Evolutionary conservation across 768 basidiomycete species (phyloP), one percentile per base, ranked within the genome.

Genomic region (Pleurotus pulmonarius): DNA sequence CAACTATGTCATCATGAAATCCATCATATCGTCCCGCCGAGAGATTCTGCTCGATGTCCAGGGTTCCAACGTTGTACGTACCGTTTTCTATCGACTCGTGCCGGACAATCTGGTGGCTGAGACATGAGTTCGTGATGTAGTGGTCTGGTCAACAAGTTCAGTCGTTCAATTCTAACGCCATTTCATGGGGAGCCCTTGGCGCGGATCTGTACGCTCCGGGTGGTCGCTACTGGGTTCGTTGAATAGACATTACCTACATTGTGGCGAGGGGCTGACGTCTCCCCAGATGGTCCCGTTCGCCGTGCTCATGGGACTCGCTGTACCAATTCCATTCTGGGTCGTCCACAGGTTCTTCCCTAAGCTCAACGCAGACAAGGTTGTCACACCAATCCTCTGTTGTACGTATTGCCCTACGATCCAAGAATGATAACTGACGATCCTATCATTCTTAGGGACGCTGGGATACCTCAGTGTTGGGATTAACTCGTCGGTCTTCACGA

Each of bases 111-210:
- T 8, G 29, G 9, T 11, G 9, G 29, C 29, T 34, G 29, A 34
- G 29, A 8, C 8, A n/a, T 34, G 8, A 3, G 3, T 34, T 34
- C 2, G 11, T 34, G 8, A 62, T 77, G 1, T 73, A 83, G 58
- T 82, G 81, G 79, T 77, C 73, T 16, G 71, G 72, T 60, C 74
- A 77, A 64, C 70, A 75, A 64, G 74, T 74, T 9, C 68, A 71
- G 66, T 66, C 71, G 1, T 73, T 73, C 64, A 72, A 74, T 67
- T 79, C 73, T 61, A 64, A 80, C 60, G 83, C 82, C 5, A 73
- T 83, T 22, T 72, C 83, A 2, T 85, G 82, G 81, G 83, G 83
- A 56, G 83, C 79, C 2, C 74, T 84, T 24, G 78, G 76, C 15
- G 73, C 77, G 38, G 65, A 71, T 48, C 69, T 82, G 3, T 83